Conservation (phyloP, 768 basidiomycete genomes). For the Leccinum longicurvipes region DNA sequence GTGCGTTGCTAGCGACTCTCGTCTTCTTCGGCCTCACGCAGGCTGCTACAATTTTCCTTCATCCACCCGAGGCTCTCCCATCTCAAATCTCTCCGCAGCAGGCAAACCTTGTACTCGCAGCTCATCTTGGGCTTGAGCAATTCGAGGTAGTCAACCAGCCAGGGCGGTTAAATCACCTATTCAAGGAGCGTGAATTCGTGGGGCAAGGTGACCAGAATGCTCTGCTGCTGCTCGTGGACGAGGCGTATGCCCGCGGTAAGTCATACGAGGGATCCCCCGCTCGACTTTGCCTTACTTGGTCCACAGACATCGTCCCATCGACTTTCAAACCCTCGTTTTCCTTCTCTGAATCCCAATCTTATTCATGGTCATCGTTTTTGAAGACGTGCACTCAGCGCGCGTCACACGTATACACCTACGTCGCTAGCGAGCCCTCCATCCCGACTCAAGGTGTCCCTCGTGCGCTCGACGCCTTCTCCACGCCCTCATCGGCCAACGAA, state of each 20-base stretch:
- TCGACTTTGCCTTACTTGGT: neutral
- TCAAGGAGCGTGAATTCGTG: slow-evolving; percentile 48
- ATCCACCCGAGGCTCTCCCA: slow-evolving; percentile 40
- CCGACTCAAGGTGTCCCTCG: slow-evolving; percentile 30
- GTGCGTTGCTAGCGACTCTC: slow-evolving; percentile 20
- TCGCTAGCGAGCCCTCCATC: slow-evolving; percentile 41
- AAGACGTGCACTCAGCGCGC: slow-evolving; percentile 60
- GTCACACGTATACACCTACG: slow-evolving; percentile 49
- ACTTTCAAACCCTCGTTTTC: slow-evolving; percentile 48
- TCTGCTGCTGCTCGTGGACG: slow-evolving; percentile 55
- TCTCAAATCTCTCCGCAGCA: slow-evolving; percentile 46
- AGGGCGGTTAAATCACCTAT: slow-evolving; percentile 16
- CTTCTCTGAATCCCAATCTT: slow-evolving; percentile 28
- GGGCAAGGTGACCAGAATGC: slow-evolving; percentile 51
- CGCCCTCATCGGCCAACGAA: slow-evolving; percentile 37
- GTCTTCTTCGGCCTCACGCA: slow-evolving; percentile 36
- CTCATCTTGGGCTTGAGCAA: slow-evolving; percentile 68
- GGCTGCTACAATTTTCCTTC: slow-evolving; percentile 60
- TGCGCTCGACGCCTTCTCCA: slow-evolving; percentile 41
- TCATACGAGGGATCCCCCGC: neutral
- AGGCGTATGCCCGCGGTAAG: slow-evolving; percentile 54
- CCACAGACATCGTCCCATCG: slow-evolving; percentile 56
- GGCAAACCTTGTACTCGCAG: slow-evolving; percentile 59
- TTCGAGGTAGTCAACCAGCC: slow-evolving; percentile 50
- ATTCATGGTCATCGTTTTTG: slow-evolving; percentile 48